These are phyloP conservation scores for Zygosaccharomyces gambellarensis DNA, from an alignment of 805 yeast genomes.

Conservation along the genomic window DNA sequence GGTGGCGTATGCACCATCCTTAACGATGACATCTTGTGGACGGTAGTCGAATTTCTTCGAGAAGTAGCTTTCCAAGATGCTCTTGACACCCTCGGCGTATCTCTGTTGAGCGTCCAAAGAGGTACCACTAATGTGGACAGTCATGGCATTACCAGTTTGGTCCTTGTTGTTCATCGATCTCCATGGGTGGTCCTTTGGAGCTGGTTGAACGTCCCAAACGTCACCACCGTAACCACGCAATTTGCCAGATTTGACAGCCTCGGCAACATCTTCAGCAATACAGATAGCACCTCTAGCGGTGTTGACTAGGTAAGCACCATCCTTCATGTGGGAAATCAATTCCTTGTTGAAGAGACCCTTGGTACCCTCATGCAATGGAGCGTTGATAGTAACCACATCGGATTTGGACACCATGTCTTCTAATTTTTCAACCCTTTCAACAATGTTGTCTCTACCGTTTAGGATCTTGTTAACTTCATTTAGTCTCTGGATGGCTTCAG, in stretches of 20 bases:
- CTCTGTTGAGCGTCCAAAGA: constrained; percentile 75
- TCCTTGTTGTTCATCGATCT: constrained; percentile 57
- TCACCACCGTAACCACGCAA: constrained; percentile 80
- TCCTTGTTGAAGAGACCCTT: constrained; percentile 63
- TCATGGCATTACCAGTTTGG: constrained; percentile 71
- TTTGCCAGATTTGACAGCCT: constrained; percentile 62
- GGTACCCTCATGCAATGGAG: constrained; percentile 70
- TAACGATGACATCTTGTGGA: neutral
- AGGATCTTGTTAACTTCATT: constrained; percentile 25
- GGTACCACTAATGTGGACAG: constrained; percentile 43
- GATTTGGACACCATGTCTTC: constrained; percentile 63
- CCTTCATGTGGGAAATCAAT: constrained; percentile 61
- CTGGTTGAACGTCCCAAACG: constrained; percentile 82
- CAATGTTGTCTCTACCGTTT: constrained; percentile 30
- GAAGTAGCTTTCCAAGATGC: constrained; percentile 59
- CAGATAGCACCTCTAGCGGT: constrained; percentile 82
- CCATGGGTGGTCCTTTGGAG: constrained; percentile 76
- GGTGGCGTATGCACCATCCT: constrained; percentile 62
- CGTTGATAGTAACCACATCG: constrained; percentile 71
- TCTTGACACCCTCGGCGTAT: constrained; percentile 66
- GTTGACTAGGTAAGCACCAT: constrained; percentile 35
- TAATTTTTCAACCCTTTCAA: constrained; percentile 52
- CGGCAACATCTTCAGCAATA: constrained; percentile 69
- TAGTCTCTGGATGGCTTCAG: constrained; percentile 62
- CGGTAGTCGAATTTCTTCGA: constrained; percentile 1